Conservation (phyloP, 2,329 filamentous ascomycete species). For the Ploettnerulaceae sp. region DNA sequence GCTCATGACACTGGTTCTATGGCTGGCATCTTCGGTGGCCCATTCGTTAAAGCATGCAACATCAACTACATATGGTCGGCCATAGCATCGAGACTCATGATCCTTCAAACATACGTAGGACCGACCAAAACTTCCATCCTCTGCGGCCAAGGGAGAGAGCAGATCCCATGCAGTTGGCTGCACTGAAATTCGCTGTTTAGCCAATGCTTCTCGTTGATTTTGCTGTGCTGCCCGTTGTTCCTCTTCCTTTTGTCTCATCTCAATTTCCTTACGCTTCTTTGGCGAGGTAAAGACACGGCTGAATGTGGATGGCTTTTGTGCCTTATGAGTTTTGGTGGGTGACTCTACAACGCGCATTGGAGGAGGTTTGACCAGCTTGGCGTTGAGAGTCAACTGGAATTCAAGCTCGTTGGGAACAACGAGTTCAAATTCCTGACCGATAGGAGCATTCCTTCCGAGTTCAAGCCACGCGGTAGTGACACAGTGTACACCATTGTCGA, state of each 20-base stretch:
- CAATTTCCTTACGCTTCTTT: conserved; percentile 93
- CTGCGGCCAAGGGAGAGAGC: conserved; percentile 77
- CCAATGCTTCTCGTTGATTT: conserved; percentile 59
- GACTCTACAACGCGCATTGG: conserved; percentile 50
- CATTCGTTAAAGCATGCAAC: conserved; percentile 98
- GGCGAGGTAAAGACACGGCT: conserved; percentile 90
- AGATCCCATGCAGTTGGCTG: conserved; percentile 79
- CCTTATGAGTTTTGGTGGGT: conserved; percentile 58
- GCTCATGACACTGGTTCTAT: conserved; percentile 86
- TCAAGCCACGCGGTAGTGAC: conserved; percentile 96
- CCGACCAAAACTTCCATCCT: conserved; percentile 90
- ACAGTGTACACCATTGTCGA: conserved; percentile 98
- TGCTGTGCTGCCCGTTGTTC: conserved; percentile 63
- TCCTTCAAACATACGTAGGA: conserved; percentile 93
- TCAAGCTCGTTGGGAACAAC: conserved; percentile 97
- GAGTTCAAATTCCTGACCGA: conserved; percentile 96
- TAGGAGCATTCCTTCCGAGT: conserved; percentile 83
- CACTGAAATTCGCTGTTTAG: conserved; percentile 55
- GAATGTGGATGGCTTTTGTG: conserved; percentile 79
- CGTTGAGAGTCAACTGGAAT: conserved; percentile 94
- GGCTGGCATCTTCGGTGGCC: conserved; percentile 79
- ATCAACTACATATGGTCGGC: conserved; percentile 80
- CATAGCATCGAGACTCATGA: conserved; percentile 83
- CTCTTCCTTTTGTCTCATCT: conserved; percentile 77
- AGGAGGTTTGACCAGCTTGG: conserved; percentile 81